Base-by-base conservation (phyloP, 1,284 basidiomycete species). In the Austroboletus niveus region DNA sequence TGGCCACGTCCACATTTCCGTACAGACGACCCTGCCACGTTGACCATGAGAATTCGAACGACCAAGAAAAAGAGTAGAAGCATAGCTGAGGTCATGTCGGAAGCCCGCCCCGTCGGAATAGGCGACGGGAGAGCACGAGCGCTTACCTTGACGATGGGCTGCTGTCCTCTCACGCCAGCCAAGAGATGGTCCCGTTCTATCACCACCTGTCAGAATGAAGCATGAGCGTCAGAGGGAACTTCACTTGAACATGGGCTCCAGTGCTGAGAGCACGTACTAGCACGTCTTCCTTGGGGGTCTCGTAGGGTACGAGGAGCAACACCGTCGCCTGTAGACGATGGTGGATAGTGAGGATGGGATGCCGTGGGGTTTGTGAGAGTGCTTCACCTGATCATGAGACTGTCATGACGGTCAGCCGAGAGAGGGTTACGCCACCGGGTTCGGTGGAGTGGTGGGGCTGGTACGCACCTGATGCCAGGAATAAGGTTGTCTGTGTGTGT, bases 141-240 rank as follows among this genome's bases (percentile, higher is more conserved):
- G 59, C 72, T 55, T 58, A 84, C 87, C 76, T 90, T 90, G 50
- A 91, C 78, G 22, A 84, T 76, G 5, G 88, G 81, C 17, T 80
- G 72, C 50, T 84, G 81, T 5, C 82, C 84, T 49, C 76, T 79
- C 20, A 89, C 82, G 5, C 85, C 84, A 27, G 86, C 88, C 24
- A 90, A 72, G 36, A 91, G 73, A 60, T 83, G 75, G 55, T 85
- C 78, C 42, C 80, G 77, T 56, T 89, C 87, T 57, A 90, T 84
- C 50, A 79, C 72, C 41, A 90, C 85, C 85, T 89, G 63, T 15
- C 45, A 48, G 49, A 51, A 40, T 10, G 42, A 32, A 38, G 17
- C 22, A 42, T 49, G 42, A 3, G 39, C 6, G 42, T 57, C 48
- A 62, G 53, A 6, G 27, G 45, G 41, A 43, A 47, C 6, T 34